A percentile compares a stretch with the other conserved stretches of the same genome.
These are phyloP conservation scores for Nepenthes mirabilis DNA, from an alignment of 148 eudicot species.

Conservation along the genomic window DNA sequence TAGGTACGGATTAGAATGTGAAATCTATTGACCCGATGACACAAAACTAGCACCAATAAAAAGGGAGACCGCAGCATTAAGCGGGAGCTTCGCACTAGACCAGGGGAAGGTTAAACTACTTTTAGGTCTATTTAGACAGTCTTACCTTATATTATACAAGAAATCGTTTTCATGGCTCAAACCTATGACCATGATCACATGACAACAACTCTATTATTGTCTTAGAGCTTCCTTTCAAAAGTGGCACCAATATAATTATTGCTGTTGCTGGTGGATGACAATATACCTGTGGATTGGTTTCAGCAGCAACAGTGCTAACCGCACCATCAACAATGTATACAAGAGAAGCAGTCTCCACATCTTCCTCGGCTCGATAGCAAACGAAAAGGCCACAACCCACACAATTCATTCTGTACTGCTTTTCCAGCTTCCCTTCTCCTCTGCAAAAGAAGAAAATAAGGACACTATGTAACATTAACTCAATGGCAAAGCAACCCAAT, in stretches of 20 bases:
- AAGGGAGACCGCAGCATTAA: no score
- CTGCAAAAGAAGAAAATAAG: constrained; percentile 22
- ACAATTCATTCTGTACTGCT: constrained; percentile 87
- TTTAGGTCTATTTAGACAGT: no score
- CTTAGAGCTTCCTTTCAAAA: background rate
- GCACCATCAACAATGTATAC: constrained; percentile 84
- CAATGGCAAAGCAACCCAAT: background rate
- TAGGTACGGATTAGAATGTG: no score
- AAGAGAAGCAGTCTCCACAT: constrained; percentile 59
- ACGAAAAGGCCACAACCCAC: constrained; percentile 88
- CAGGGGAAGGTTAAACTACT: no score
- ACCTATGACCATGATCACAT: no score
- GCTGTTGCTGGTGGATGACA: no score
- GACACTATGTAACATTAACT: constrained; percentile 1
- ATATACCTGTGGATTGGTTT: constrained; percentile 87
- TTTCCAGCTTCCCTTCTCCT: constrained; percentile 92
- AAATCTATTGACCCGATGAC: no score
- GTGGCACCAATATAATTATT: background rate
- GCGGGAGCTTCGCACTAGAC: no score
- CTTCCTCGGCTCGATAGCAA: constrained; percentile 93
- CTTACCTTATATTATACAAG: no score
- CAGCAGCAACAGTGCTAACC: constrained; percentile 91
- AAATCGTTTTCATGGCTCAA: no score
- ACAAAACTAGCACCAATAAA: no score
- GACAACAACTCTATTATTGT: no score